A percentile compares a stretch with the other conserved stretches of the same genome.
Conservation (phyloP, 495 filamentous ascomycete species). For the Aspergillus affinis region DNA sequence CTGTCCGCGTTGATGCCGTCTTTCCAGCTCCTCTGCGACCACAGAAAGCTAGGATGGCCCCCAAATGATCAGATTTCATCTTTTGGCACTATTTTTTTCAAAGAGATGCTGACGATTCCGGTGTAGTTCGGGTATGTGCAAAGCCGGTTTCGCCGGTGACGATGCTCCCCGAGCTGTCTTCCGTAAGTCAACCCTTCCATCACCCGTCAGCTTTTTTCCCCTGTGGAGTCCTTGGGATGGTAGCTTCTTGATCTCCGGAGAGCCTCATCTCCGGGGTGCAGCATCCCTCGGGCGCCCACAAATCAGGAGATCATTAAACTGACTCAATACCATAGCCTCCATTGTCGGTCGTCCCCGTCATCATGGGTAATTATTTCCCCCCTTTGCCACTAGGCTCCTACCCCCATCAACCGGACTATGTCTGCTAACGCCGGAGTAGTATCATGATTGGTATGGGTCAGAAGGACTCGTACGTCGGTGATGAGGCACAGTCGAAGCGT, state of each 20-base stretch:
- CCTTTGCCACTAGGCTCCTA: neutral
- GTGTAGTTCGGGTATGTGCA: slow-evolving; percentile 98
- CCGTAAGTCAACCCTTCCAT: slow-evolving; percentile 72
- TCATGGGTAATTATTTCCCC: slow-evolving; percentile 80
- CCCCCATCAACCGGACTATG: neutral
- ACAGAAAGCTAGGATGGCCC: neutral
- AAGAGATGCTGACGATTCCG: slow-evolving; percentile 21
- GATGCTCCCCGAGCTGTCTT: slow-evolving; percentile 99
- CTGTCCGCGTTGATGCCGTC: slow-evolving; percentile 13
- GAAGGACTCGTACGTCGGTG: slow-evolving; percentile 99
- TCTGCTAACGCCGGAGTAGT: slow-evolving; percentile 48
- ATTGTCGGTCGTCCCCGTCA: slow-evolving; percentile 99
- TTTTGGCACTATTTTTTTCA: slow-evolving; percentile 10
- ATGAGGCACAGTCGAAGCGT: slow-evolving; percentile 99
- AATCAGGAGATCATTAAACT: slow-evolving; percentile 18
- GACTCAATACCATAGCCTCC: slow-evolving; percentile 63
- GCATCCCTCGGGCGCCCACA: neutral
- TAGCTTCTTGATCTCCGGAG: slow-evolving; percentile 29
- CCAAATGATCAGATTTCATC: neutral
- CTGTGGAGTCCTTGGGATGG: slow-evolving; percentile 5
- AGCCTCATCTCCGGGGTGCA: neutral
- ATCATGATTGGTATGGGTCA: slow-evolving; percentile 99
- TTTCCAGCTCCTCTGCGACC: neutral
- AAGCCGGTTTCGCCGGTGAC: slow-evolving; percentile 99
- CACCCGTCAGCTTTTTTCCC: slow-evolving; percentile 9